Percentiles rank a stretch among this genome's conserved stretches.
Conservation (phyloP, 192 early-diverging fungal species). For the Entomortierella chlamydospora region DNA sequence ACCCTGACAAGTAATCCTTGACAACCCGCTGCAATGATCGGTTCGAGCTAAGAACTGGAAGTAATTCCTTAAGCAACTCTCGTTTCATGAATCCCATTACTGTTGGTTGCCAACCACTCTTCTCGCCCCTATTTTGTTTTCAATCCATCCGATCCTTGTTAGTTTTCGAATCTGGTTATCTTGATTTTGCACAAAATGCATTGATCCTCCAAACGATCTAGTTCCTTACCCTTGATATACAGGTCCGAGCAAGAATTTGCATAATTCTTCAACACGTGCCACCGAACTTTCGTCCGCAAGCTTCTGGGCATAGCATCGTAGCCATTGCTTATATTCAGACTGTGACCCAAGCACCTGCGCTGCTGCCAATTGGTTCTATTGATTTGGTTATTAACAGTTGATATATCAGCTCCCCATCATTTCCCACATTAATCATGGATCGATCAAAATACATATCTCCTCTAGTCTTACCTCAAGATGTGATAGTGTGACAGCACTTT, state of each 20-base stretch:
- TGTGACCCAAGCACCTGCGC: slow-evolving; percentile 64
- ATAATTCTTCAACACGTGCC: slow-evolving; percentile 73
- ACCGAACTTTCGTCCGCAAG: slow-evolving; percentile 73
- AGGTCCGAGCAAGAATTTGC: slow-evolving; percentile 73
- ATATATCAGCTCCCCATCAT: not conserved
- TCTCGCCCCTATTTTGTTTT: slow-evolving; percentile 31
- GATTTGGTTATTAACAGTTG: not conserved
- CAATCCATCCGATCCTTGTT: not conserved
- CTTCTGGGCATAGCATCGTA: slow-evolving; percentile 72
- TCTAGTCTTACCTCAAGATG: slow-evolving; percentile 59
- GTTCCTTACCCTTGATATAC: slow-evolving; percentile 57
- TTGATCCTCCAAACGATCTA: not conserved
- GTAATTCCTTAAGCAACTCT: slow-evolving; percentile 68
- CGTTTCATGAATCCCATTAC: slow-evolving; percentile 69
- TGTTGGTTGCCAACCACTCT: slow-evolving; percentile 53
- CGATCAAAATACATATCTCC: not conserved
- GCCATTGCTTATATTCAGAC: slow-evolving; percentile 69
- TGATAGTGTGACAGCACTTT: slow-evolving; percentile 55
- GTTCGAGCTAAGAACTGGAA: slow-evolving; percentile 78
- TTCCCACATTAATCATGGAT: not conserved
- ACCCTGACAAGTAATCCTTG: slow-evolving; percentile 62
- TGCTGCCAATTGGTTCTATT: slow-evolving; percentile 66
- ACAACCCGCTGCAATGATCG: slow-evolving; percentile 71
- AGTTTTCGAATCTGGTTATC: too few species aligned
- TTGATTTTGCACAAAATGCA: too few species aligned